A percentile compares a stretch with the other conserved stretches of the same genome.
These are phyloP conservation scores for Tuber melanosporum DNA, from an alignment of 495 filamentous ascomycete genomes.

Conservation along the genomic window DNA sequence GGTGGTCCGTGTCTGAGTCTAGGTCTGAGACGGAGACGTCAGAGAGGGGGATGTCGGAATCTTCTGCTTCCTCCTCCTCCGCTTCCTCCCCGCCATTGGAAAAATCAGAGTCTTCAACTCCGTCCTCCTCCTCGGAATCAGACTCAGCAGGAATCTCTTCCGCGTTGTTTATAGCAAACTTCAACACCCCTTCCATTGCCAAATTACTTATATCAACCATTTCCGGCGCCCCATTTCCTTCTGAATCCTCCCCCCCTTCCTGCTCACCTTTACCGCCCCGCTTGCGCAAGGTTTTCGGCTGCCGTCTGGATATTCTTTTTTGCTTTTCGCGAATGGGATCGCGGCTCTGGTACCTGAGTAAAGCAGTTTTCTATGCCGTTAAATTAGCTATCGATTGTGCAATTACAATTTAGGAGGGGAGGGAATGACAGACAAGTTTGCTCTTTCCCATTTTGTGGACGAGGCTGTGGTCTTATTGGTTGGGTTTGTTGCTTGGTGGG, in stretches of 20 bases:
- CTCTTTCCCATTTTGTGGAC: slow-evolving; percentile 37
- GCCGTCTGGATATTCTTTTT: slow-evolving; percentile 31
- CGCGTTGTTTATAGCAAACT: slow-evolving; percentile 6
- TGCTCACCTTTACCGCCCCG: background rate
- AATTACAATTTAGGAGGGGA: background rate
- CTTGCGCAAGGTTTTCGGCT: slow-evolving; percentile 15
- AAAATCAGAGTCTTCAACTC: slow-evolving; percentile 15
- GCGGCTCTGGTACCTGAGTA: slow-evolving; percentile 31
- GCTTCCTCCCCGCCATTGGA: slow-evolving; percentile 25
- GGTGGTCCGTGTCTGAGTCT: slow-evolving; percentile 57
- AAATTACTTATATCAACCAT: slow-evolving; percentile 21
- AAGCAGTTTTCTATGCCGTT: slow-evolving; percentile 34
- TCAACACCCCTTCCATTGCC: background rate
- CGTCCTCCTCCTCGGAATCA: slow-evolving; percentile 21
- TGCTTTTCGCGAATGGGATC: slow-evolving; percentile 36
- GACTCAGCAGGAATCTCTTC: slow-evolving; percentile 14
- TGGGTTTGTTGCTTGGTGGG: background rate
- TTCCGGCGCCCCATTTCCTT: slow-evolving; percentile 23
- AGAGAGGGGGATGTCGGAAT: slow-evolving; percentile 63
- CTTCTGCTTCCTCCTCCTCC: slow-evolving; percentile 27
- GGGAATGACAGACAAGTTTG: slow-evolving; percentile 25
- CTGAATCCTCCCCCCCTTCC: slow-evolving; percentile 13
- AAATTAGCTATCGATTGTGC: slow-evolving; percentile 9
- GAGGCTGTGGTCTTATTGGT: background rate
- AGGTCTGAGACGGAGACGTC: slow-evolving; percentile 71